Conservation (phyloP, 352 stramenopile genomes). For the Phytophthora niederhauseri region DNA sequence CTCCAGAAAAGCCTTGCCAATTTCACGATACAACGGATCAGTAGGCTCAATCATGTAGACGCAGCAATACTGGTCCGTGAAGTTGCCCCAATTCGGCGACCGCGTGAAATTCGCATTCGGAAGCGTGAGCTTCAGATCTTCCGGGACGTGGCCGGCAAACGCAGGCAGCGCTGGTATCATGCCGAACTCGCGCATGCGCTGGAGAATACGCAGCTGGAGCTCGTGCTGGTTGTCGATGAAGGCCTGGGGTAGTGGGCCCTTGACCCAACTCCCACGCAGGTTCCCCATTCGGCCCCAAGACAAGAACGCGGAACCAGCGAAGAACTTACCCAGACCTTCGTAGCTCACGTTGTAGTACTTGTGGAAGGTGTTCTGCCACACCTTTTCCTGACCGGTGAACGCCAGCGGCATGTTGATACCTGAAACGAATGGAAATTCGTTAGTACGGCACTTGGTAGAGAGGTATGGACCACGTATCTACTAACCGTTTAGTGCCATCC, state of each 20-base stretch:
- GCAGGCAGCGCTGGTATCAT: conserved; percentile 91
- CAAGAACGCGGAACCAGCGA: conserved; percentile 87
- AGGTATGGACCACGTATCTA: not conserved
- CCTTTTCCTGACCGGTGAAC: conserved; percentile 90
- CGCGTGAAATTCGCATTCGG: conserved; percentile 79
- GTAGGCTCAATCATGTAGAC: conserved; percentile 84
- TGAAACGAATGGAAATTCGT: not conserved
- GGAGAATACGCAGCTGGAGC: conserved; percentile 82
- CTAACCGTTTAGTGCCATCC: conserved; percentile 84
- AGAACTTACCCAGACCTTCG: conserved; percentile 85
- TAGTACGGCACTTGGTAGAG: not conserved
- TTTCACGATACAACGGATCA: conserved; percentile 81
- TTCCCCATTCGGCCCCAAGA: conserved; percentile 91
- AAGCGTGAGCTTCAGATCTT: conserved; percentile 75
- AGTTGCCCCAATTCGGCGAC: conserved; percentile 82
- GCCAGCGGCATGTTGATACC: conserved; percentile 93
- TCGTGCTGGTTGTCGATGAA: conserved; percentile 88
- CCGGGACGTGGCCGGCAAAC: conserved; percentile 89
- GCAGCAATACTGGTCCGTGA: conserved; percentile 79
- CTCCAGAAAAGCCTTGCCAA: conserved; percentile 80
- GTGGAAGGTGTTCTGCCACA: conserved; percentile 88
- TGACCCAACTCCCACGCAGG: conserved; percentile 84
- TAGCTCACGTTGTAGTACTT: conserved; percentile 81
- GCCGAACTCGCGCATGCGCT: conserved; percentile 81
- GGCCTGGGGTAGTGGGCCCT: conserved; percentile 76